Evolutionary conservation across 2,329 filamentous ascomycete species (phyloP).

Genomic region (Stagonosporopsis rhizophila): DNA sequence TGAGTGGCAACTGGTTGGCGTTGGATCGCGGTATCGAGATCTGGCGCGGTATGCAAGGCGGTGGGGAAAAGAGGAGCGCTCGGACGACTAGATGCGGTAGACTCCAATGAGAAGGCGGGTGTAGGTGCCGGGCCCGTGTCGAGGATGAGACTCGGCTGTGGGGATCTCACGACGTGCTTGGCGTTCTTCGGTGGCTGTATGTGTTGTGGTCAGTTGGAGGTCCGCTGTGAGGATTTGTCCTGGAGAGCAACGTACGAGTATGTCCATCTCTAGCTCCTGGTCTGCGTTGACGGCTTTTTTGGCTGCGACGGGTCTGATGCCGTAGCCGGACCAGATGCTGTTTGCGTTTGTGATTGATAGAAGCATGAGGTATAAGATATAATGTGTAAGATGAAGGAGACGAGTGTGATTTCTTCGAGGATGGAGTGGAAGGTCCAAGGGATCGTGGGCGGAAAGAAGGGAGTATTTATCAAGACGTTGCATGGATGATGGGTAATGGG

Average conservation of each 20-base stretch:
- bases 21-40: too few relatives aligned
- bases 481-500: neutral
- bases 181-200: too few relatives aligned
- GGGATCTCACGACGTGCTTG: too few relatives aligned
- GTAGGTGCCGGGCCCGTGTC: neutral
- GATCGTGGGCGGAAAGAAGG: too few relatives aligned
- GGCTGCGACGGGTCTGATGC: neutral
- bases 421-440: neutral
- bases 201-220: too few relatives aligned
- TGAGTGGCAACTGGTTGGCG: too few relatives aligned
- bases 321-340: neutral
- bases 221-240: too few relatives aligned
- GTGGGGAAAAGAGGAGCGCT: too few relatives aligned
- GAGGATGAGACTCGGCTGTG: neutral
- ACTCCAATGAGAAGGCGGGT: neutral
- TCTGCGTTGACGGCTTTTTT: neutral
- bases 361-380: neutral
- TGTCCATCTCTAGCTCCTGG: slow-evolving; percentile 2
- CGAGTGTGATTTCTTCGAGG: too few relatives aligned
- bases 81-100: too few relatives aligned
- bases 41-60: too few relatives aligned
- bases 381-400: too few relatives aligned
- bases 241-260: slow-evolving; percentile 1
- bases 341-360: neutral
- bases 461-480: neutral